Conservation (phyloP, 352 stramenopile genomes). For the Globisporangium abappressorium region DNA sequence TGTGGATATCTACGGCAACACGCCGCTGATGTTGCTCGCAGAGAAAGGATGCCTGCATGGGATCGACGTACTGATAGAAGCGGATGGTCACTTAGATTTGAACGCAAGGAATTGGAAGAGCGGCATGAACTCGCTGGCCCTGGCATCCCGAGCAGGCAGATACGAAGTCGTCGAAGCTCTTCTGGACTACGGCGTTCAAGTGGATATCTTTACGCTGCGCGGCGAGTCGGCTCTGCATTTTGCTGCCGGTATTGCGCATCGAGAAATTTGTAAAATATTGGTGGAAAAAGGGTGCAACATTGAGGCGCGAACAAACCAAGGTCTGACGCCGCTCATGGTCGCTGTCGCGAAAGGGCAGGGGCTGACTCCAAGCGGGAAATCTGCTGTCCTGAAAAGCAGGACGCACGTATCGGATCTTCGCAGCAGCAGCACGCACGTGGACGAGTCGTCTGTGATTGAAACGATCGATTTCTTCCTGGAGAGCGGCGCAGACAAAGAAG, state of each 20-base stretch:
- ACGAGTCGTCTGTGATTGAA: slow-evolving; percentile 53
- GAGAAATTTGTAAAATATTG: slow-evolving; percentile 60
- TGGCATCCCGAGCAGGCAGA: slow-evolving; percentile 66
- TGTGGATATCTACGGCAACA: slow-evolving; percentile 83
- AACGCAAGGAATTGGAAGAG: slow-evolving; percentile 81
- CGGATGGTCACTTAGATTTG: slow-evolving; percentile 63
- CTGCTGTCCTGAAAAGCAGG: slow-evolving; percentile 23
- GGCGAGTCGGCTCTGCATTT: slow-evolving; percentile 83
- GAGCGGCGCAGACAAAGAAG: slow-evolving; percentile 49
- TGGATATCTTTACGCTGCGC: slow-evolving; percentile 56
- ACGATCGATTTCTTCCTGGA: slow-evolving; percentile 78
- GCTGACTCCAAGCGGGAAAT: slow-evolving; percentile 28
- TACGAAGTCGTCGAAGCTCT: slow-evolving; percentile 75
- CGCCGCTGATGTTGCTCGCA: slow-evolving; percentile 73
- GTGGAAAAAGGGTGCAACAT: slow-evolving; percentile 69
- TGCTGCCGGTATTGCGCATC: slow-evolving; percentile 59
- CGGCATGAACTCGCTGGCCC: slow-evolving; percentile 70
- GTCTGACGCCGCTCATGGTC: slow-evolving; percentile 76
- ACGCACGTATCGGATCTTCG: slow-evolving; percentile 36
- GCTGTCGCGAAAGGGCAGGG: slow-evolving; percentile 52
- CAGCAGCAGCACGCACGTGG: slow-evolving; percentile 42
- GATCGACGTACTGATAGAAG: slow-evolving; percentile 74
- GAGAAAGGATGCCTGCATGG: slow-evolving; percentile 66
- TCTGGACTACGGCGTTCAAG: slow-evolving; percentile 75
- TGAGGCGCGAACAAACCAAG: slow-evolving; percentile 64